A percentile compares a stretch with the other conserved stretches of the same genome.
phyloP scores from a whole-genome alignment of 78 protist genomes.

The Isochrysis galbana region DNA sequence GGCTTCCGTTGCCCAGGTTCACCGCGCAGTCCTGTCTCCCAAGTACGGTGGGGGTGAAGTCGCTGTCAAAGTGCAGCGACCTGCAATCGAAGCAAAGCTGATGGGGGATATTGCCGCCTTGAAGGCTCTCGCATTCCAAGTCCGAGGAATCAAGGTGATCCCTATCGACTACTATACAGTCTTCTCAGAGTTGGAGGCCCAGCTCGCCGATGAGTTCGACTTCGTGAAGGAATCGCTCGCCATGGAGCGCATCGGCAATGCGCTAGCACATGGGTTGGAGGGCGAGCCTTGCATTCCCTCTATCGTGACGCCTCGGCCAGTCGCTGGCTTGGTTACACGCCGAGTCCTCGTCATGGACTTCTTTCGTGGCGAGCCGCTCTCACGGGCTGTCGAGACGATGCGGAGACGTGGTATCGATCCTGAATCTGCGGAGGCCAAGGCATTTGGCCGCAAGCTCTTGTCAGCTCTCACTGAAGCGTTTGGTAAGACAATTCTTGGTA shows the following conservation, averaged over 20 bases:
- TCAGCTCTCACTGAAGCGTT: slow-evolving; percentile 41
- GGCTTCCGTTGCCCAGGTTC: slow-evolving; percentile 63
- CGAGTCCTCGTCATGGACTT: slow-evolving; percentile 58
- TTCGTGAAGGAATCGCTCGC: slow-evolving; percentile 47
- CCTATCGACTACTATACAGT: slow-evolving; percentile 28
- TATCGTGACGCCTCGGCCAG: slow-evolving; percentile 37
- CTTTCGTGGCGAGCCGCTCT: slow-evolving; percentile 43
- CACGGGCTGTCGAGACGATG: slow-evolving; percentile 14
- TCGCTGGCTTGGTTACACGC: slow-evolving; percentile 14
- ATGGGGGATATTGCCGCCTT: slow-evolving; percentile 43
- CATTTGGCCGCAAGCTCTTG: not conserved
- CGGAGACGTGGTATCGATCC: not conserved
- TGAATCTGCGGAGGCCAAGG: not conserved
- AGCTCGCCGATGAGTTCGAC: slow-evolving; percentile 63
- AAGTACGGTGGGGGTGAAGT: slow-evolving; percentile 27
- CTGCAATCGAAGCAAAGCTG: slow-evolving; percentile 35
- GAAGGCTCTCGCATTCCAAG: slow-evolving; percentile 2
- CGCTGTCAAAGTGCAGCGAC: slow-evolving; percentile 59
- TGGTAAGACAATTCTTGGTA: slow-evolving; percentile 31
- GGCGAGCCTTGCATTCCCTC: not conserved
- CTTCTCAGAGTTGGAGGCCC: slow-evolving; percentile 38
- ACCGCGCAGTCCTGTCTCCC: slow-evolving; percentile 40
- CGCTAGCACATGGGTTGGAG: not conserved
- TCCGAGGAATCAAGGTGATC: not conserved
- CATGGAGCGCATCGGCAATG: slow-evolving; percentile 9